Base-by-base conservation (phyloP, 2,329 filamentous ascomycete species). In the Elsinoe ampelina region DNA sequence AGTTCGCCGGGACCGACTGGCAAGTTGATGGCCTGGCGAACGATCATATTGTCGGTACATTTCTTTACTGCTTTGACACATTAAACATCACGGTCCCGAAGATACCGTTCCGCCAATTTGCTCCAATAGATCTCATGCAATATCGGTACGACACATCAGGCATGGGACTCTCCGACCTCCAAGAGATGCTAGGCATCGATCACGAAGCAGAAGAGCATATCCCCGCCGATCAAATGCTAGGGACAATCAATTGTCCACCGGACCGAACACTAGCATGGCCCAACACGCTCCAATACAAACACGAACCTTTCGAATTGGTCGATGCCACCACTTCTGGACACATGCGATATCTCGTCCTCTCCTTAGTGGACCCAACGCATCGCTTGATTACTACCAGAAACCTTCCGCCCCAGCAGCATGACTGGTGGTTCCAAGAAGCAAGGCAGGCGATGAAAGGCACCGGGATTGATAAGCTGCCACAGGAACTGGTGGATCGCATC, bases 1-100 rank as follows among this genome's bases (percentile, higher is more conserved):
- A 64, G 0, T 83, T 80, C 59, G 65, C 68, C 0, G 75, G 76
- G 13, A 78, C 77, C 0, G 69, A 68, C 0, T 81, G 78, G 74
- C 77, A 80, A 57, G 62, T 74, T 8, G 66, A 69, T 58, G 68
- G 68, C 10, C 57, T 45, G 11, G 60, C 68, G 69, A 85, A 85
- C 61, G 82, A 86, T 65, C 77, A 77, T 59, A 82, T 86, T 35
- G 77, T 77, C 60, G 80, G 80, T 0, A 81, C 80, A 0, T 79
- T 81, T 0, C 68, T 85, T 20, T 82, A 81, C 65, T 81, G 81
- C 64, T 79, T 80, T 59, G 78, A 82, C 57, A 70, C 66, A 42
- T 75, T 81, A 0, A 86, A 86, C 64, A 76, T 84, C 47, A 77
- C 76, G 0, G 71, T 77, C 0, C 73, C 72, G 41, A 62, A 61